These are phyloP conservation scores for Phialophora tarda DNA, from an alignment of 2,329 filamentous ascomycete genomes.

Conservation along the genomic window DNA sequence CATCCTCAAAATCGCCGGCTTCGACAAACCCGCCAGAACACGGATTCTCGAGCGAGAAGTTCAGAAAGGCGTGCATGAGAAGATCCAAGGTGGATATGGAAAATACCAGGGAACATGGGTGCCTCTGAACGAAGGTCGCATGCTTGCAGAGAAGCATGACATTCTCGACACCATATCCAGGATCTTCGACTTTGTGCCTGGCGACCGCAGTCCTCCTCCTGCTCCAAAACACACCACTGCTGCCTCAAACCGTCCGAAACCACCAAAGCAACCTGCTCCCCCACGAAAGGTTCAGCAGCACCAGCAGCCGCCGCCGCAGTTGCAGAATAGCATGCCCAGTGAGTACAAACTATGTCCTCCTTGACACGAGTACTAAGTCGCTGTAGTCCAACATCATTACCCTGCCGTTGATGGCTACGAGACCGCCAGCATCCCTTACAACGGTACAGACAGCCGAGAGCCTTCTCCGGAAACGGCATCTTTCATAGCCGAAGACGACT, in stretches of 20 bases:
- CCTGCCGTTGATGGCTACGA: conserved; percentile 68
- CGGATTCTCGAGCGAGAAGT: conserved; percentile 95
- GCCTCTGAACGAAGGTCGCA: conserved; percentile 78
- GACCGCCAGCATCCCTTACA: conserved; percentile 64
- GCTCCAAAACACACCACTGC: conserved; percentile 84
- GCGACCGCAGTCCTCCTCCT: conserved; percentile 85
- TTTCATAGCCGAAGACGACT: conserved; percentile 82
- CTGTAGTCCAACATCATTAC: conserved; percentile 27
- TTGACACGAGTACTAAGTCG: conserved; percentile 3
- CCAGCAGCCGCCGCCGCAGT: conserved; percentile 4
- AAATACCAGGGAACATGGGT: conserved; percentile 99
- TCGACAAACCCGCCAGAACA: conserved; percentile 94
- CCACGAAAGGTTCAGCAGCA: conserved; percentile 62
- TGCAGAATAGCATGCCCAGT: conserved; percentile 18
- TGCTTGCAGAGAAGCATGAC: conserved; percentile 84
- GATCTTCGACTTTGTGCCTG: conserved; percentile 88
- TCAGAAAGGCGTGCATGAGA: conserved; percentile 94
- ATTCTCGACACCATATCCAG: conserved; percentile 80
- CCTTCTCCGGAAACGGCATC: conserved; percentile 82
- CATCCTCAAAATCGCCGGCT: conserved; percentile 94
- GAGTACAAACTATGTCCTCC: background rate
- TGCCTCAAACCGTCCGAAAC: conserved; percentile 76
- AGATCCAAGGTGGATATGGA: conserved; percentile 96
- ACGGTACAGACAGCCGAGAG: conserved; percentile 81
- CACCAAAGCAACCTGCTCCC: conserved; percentile 68